Evolutionary conservation across 2,329 filamentous ascomycete species (phyloP).

Genomic region (Daldinia sp.): DNA sequence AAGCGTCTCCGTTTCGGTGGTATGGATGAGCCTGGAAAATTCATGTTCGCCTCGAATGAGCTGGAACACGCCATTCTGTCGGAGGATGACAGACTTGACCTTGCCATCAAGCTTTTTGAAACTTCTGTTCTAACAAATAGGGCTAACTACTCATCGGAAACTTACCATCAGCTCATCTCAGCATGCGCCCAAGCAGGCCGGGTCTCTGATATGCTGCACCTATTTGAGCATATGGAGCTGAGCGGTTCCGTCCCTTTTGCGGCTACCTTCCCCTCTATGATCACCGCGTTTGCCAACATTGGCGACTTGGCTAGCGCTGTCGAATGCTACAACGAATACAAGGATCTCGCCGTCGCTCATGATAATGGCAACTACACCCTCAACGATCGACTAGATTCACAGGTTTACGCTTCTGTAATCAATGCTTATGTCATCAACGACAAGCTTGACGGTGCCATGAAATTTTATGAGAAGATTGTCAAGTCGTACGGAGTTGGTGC

Average conservation of each 20-base stretch:
- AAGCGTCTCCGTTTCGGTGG: constrained; percentile 81
- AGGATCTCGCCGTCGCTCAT: constrained; percentile 82
- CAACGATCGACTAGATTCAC: constrained; percentile 76
- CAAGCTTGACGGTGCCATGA: constrained; percentile 80
- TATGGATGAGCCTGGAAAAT: constrained; percentile 72
- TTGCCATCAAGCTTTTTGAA: constrained; percentile 87
- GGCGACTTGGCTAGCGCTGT: constrained; percentile 88
- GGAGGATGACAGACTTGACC: constrained; percentile 85
- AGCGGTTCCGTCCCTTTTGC: constrained; percentile 77
- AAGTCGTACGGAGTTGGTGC: constrained; percentile 66
- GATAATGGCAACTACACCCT: constrained; percentile 76
- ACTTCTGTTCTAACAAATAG: constrained; percentile 71
- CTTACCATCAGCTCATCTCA: constrained; percentile 84
- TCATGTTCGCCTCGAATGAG: constrained; percentile 84
- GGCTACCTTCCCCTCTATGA: constrained; percentile 90
- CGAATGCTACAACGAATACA: constrained; percentile 96
- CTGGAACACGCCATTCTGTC: constrained; percentile 84
- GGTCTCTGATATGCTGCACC: constrained; percentile 85
- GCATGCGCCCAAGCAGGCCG: constrained; percentile 85
- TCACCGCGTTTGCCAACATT: constrained; percentile 84
- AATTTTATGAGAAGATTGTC: constrained; percentile 84
- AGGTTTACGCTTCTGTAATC: constrained; percentile 91
- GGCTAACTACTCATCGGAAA: constrained; percentile 78
- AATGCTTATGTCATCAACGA: constrained; percentile 86
- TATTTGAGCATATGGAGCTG: constrained; percentile 91